A percentile compares a stretch with the other conserved stretches of the same genome.
phyloP scores from a whole-genome alignment of 2,329 filamentous ascomycete species.

The Apiospora pterosperma region DNA sequence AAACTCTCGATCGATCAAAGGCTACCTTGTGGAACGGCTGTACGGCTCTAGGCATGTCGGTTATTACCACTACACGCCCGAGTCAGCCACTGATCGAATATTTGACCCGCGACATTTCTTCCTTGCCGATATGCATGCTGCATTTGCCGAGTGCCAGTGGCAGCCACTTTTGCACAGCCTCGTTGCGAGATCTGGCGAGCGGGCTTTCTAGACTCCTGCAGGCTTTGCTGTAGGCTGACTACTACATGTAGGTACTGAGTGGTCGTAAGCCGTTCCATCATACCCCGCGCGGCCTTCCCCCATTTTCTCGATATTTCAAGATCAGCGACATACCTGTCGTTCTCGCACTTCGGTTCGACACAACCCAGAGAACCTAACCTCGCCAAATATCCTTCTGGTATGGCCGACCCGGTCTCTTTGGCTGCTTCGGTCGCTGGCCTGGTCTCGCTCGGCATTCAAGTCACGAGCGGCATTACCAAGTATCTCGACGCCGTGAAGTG shows the following conservation, averaged over 20 bases:
- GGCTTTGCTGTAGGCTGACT: background rate
- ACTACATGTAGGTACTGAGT: too few species aligned
- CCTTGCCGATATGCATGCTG: too few species aligned
- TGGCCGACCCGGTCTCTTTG: slow-evolving; percentile 14
- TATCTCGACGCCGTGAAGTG: slow-evolving; percentile 13
- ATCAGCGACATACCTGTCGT: background rate
- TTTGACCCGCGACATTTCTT: too few species aligned
- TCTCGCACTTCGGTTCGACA: background rate
- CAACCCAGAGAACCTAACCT: background rate
- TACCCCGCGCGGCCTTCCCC: background rate
- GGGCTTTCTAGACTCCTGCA: background rate
- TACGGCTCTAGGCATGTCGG: too few species aligned
- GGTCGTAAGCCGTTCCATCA: background rate
- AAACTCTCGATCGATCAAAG: too few species aligned
- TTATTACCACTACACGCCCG: too few species aligned
- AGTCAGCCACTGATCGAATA: too few species aligned
- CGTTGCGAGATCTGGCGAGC: background rate
- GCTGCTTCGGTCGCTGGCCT: slow-evolving; percentile 11
- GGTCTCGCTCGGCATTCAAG: slow-evolving; percentile 14
- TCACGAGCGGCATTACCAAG: slow-evolving; percentile 9
- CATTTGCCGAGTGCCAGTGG: background rate
- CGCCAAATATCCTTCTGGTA: background rate
- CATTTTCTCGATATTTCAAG: background rate
- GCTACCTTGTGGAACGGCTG: too few species aligned
- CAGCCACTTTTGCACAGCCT: background rate